Conservation (phyloP, 2,329 filamentous ascomycete genomes). For the Annulohypoxylon truncatum region DNA sequence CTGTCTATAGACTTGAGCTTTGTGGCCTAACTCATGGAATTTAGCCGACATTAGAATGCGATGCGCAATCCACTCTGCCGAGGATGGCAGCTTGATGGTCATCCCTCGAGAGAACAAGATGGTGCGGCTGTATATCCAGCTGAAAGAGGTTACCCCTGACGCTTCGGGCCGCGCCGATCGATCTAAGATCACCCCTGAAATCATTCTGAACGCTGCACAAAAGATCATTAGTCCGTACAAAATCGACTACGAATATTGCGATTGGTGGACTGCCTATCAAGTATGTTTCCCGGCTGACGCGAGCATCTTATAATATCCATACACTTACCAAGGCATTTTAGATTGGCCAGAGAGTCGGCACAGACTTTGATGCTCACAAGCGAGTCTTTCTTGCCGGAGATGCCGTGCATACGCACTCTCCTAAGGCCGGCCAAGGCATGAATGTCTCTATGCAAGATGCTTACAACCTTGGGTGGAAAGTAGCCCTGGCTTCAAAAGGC, state of each 20-base stretch:
- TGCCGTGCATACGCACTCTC: conserved; percentile 67
- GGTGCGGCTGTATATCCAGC: conserved; percentile 68
- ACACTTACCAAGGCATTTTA: conserved; percentile 55
- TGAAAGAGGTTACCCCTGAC: conserved; percentile 53
- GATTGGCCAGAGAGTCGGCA: conserved; percentile 73
- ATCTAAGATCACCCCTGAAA: conserved; percentile 67
- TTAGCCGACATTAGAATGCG: conserved; percentile 63
- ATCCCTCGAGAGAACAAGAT: conserved; percentile 70
- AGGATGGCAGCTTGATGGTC: conserved; percentile 65
- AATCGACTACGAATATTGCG: conserved; percentile 69
- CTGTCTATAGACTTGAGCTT: not conserved
- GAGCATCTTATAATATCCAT: not conserved
- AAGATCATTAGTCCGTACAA: conserved; percentile 71
- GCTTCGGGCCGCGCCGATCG: conserved; percentile 56
- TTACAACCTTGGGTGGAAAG: conserved; percentile 69
- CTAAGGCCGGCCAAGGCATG: conserved; percentile 78
- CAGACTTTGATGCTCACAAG: conserved; percentile 64
- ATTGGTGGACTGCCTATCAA: conserved; percentile 76
- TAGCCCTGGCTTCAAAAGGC: conserved; percentile 60
- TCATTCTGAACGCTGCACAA: conserved; percentile 67
- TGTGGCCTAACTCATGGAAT: conserved; percentile 3
- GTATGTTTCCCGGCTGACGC: conserved; percentile 48
- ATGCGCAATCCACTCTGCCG: conserved; percentile 64
- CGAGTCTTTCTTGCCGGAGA: conserved; percentile 78
- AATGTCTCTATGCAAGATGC: conserved; percentile 77